Base-by-base conservation (phyloP, 2,329 filamentous ascomycete genomes). In the Thielaviopsis populi region DNA sequence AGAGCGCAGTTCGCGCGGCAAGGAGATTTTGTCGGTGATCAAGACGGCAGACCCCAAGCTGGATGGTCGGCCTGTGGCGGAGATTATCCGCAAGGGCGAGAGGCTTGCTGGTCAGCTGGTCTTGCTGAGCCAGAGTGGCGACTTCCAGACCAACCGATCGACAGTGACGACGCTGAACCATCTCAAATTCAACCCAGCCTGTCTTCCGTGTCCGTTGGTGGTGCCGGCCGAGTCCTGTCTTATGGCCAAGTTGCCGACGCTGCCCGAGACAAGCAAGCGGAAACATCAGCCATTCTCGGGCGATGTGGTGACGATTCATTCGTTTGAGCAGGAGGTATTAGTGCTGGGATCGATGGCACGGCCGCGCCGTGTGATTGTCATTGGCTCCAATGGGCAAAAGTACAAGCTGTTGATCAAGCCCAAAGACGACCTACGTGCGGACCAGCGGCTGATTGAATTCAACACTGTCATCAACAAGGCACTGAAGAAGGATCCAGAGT, bases 401-500 rank as follows among this genome's bases (percentile, higher is more conserved):
- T 99, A 99, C 73, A 89, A 89, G 68, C 82, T 99, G 7, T 80
- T 99, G 64, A 95, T 95, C 77, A 99, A 99, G 71, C 95, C 94
- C 8, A 97, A 97, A 73, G 94, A 99, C 72, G 95, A 99, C 73
- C 81, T 99, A 27, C 87, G 94, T 61, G 99, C 95, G 68, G 95
- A 99, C 70, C 92, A 97, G 73, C 89, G 94, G 61, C 84, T 99
- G 22, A 99, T 99, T 91, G 95, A 99, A 72, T 99, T 99, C 78
- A 99, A 97, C 72, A 85, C 87, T 56, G 94, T 97, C 83, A 97
- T 99, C 77, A 99, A 99, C 72, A 83, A 94, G 66, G 90, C 92
- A 2, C 76, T 99, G 64, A 96, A 96, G 72, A 85, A 88, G 67
- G 91, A 97, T 70, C 86, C 91, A 1, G 91, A 96, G 71, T 89